These are phyloP conservation scores for Aspergillus calidoustus DNA, from an alignment of 2,329 filamentous ascomycete genomes.

Conservation along the genomic window DNA sequence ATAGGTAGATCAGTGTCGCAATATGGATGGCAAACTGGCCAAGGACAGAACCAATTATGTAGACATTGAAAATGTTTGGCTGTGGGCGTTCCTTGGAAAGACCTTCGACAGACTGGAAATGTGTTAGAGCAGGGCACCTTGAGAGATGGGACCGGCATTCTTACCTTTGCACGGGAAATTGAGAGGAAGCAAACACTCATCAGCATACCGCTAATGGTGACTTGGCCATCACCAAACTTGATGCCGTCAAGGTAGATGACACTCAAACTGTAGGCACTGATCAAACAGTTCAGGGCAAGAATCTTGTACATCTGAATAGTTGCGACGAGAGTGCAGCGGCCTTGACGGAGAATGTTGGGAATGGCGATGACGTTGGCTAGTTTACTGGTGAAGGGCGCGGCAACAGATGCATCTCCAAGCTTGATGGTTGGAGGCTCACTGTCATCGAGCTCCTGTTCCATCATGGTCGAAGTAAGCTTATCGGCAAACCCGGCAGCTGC, in stretches of 20 bases:
- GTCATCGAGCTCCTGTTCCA: slow-evolving; percentile 86
- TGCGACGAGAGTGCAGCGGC: slow-evolving; percentile 93
- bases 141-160: slow-evolving; percentile 15
- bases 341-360: slow-evolving; percentile 97
- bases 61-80: slow-evolving; percentile 98
- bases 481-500: slow-evolving; percentile 82
- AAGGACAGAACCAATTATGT: slow-evolving; percentile 97
- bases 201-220: slow-evolving; percentile 98
- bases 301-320: slow-evolving; percentile 99
- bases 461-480: slow-evolving; percentile 82
- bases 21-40: slow-evolving; percentile 98
- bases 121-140: slow-evolving; percentile 19
- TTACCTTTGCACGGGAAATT: slow-evolving; percentile 88
- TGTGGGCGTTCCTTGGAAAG: slow-evolving; percentile 96
- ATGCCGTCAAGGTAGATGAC: slow-evolving; percentile 97
- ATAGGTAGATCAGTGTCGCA: slow-evolving; percentile 89
- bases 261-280: slow-evolving; percentile 94
- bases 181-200: slow-evolving; percentile 99
- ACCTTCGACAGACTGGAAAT: slow-evolving; percentile 75
- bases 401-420: slow-evolving; percentile 94
- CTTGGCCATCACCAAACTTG: slow-evolving; percentile 98
- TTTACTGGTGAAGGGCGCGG: slow-evolving; percentile 96
- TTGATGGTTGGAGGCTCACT: slow-evolving; percentile 95
- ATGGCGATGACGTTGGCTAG: slow-evolving; percentile 95
- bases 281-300: slow-evolving; percentile 93